Evolutionary conservation across 345 rosid genomes (phyloP), one percentile per base, ranked within the genome.

Genomic region (Jatropha curcas): DNA sequence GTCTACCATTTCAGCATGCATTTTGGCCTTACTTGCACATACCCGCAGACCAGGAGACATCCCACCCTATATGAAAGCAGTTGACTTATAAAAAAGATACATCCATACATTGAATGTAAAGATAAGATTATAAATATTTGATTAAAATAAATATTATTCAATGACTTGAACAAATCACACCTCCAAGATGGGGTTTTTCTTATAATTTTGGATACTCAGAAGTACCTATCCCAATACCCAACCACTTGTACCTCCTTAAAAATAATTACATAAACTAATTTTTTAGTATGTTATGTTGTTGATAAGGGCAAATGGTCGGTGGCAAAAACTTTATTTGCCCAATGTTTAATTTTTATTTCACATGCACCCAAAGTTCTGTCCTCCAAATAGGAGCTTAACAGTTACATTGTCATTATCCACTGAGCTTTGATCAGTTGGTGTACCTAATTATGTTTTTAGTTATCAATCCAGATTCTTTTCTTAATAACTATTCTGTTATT

Each of bases 91-190:
- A 39, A 50, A 59, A 71, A 46, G 30, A 20, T 28, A 10, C 27
- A 67, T 28, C 50, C 51, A 74, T 77, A 67, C 85, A 74, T 45
- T 82, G 83, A 79, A 82, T 73, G 73, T 51, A 37, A 41, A 67
- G 5, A 16, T n/a, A 4, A 68, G 68, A 74, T 71, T 58, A 70
- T 41, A 57, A 31, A 76, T 51, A 45, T 31, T 16, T 24, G 37
- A 45, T 31, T 35, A 2, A 9, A 43, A 46, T 35, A 59, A 59
- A 46, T 41, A 46, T 30, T 20, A 37, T 2, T 37, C 22, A n/a
- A 33, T 4, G 16, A 25, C 22, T 25, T 37, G 12, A 56, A 37
- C 22, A 19, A 76, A 73, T 41, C 64, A 67, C 34, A 57, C 57
- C 52, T 46, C 14, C 68, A 69, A 48, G 31, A 46, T 61, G 82